Base-by-base conservation (phyloP, 2,329 filamentous ascomycete species). In the Pyrenochaeta sp. region DNA sequence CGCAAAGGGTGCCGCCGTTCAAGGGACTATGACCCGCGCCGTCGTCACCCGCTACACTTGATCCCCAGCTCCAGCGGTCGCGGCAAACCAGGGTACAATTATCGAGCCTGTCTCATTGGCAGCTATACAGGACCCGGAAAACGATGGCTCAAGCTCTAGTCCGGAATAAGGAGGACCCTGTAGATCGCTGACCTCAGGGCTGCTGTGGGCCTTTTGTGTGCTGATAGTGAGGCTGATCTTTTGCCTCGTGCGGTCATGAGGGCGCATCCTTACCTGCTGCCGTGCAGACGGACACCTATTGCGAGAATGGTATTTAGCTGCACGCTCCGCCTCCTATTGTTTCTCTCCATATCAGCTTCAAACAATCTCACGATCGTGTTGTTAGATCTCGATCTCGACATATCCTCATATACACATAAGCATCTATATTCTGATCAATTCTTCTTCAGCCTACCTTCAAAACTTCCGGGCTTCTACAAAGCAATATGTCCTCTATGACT, bases 101-200 rank as follows among this genome's bases (percentile, higher is more conserved):
- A 71, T 70, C 68, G 62, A 6, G 0, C 5, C 2, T 6, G 3
- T 9, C 0, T 64, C 32, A 69, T 67, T 70, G 62, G 67, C 44
- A 9, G 1, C 8, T 3, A 19, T 19, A 6, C 0, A 19, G n/a
- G 32, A 43, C 49, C 51, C 53, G 12, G 28, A 44, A 36, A 51
- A 36, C 27, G 32, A 47, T 37, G 30, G 5, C 3, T 42, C 15
- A 6, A 12, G 25, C 13, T 24, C 55, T 56, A 57, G 10, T 5
- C 15, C 19, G 5, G 22, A 65, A 44, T 24, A n/a, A 54, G 69
- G 55, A 72, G 69, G 70, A 74, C 72, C 72, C 72, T 74, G 72
- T 57, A 72, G 71, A 73, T 74, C 70, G 43, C 51, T 67, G 58
- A 60, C 60, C 56, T 64, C 64, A 66, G 60, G 60, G 58, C 46